A percentile compares a stretch with the other conserved stretches of the same genome.
Evolutionary conservation across 1,284 basidiomycete genomes (phyloP).

Genomic region (Volvariella surrecta): DNA sequence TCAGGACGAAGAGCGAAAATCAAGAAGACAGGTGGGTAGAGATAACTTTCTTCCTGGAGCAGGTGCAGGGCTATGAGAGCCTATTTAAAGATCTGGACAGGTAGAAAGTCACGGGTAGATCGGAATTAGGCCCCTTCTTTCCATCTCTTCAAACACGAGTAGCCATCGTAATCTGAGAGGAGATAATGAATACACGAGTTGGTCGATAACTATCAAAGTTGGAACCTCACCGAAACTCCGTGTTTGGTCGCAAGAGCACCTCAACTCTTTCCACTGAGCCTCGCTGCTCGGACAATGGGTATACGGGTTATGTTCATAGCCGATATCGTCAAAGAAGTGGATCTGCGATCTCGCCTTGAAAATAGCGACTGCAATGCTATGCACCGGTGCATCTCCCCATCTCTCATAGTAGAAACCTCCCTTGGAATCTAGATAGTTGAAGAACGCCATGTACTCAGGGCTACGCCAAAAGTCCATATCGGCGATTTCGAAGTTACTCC

Average conservation of each 20-base stretch:
- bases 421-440: slow-evolving; percentile 59
- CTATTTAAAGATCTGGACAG: no score
- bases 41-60: background rate
- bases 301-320: slow-evolving; percentile 40
- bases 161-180: slow-evolving; percentile 35
- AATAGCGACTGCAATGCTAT: slow-evolving; percentile 64
- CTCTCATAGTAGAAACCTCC: slow-evolving; percentile 81
- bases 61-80: slow-evolving; percentile 14
- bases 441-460: slow-evolving; percentile 64
- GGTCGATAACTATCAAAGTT: background rate
- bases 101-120: no score
- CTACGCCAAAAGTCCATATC: slow-evolving; percentile 52
- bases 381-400: slow-evolving; percentile 79
- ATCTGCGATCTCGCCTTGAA: slow-evolving; percentile 56
- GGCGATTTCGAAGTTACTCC: slow-evolving; percentile 77
- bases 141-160: slow-evolving; percentile 44
- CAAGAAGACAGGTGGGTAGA: background rate
- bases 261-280: slow-evolving; percentile 31
- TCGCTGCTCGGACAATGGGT: slow-evolving; percentile 41
- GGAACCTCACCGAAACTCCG: slow-evolving; percentile 34
- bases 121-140: no score
- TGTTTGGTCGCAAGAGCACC: slow-evolving; percentile 32
- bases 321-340: slow-evolving; percentile 62
- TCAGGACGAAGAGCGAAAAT: background rate
- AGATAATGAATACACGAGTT: background rate